Percentiles rank a stretch among this genome's conserved stretches.
These are phyloP conservation scores for Erodium chrysanthum DNA, from an alignment of 441 rosid species.

Conservation along the genomic window DNA sequence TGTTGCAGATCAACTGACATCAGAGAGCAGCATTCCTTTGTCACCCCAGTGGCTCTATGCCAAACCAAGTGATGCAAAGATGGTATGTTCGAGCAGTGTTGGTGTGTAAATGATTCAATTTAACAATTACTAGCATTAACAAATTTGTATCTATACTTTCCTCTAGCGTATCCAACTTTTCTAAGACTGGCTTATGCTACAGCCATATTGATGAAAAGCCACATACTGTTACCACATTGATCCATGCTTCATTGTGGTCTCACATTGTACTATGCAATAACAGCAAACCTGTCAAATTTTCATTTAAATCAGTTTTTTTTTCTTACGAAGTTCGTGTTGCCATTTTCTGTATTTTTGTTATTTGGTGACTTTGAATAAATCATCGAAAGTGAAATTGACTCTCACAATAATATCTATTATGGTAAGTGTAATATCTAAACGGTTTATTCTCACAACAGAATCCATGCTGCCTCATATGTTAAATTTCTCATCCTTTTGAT, in stretches of 20 bases:
- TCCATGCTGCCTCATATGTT: neutral
- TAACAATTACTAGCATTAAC: too few species aligned
- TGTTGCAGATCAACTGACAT: conserved; percentile 46
- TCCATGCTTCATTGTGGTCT: neutral
- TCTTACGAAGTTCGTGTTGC: neutral
- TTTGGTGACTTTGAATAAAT: neutral
- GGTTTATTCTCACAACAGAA: neutral
- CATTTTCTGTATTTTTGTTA: neutral
- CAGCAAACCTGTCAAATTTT: neutral
- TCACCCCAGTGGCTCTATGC: conserved; percentile 94
- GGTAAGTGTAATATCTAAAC: neutral
- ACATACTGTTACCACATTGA: too few species aligned
- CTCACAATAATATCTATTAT: neutral
- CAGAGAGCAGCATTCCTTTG: conserved; percentile 77
- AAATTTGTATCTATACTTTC: neutral
- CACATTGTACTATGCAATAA: neutral
- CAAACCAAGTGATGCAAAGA: conserved; percentile 57
- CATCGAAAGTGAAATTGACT: neutral
- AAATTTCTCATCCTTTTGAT: neutral
- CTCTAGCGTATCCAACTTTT: neutral
- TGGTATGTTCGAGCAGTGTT: conserved; percentile 24
- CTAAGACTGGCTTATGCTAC: neutral
- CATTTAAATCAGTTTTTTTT: neutral
- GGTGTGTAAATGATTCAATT: too few species aligned
- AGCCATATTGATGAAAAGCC: neutral